Conservation (phyloP, 129 eudicot species). For the Cynara cardunculus region DNA sequence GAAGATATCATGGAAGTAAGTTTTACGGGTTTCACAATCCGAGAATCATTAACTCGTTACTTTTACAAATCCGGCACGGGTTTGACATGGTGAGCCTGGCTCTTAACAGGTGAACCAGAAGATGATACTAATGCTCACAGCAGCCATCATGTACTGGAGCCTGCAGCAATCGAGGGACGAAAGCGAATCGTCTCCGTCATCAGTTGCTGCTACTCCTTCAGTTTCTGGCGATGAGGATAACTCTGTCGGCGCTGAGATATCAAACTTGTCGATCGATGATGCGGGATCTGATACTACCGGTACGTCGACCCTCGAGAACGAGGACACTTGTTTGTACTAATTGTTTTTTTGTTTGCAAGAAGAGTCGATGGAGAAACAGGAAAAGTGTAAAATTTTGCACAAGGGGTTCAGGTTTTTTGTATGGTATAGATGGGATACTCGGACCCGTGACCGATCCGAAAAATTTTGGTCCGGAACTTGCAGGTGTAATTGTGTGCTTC, state of each 20-base stretch:
- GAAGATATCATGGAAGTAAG: conserved; percentile 91
- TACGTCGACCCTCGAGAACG: conserved; percentile 33
- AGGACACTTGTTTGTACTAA: conserved; percentile 11
- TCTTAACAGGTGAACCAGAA: conserved; percentile 76
- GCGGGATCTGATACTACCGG: conserved; percentile 35
- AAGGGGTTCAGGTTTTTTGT: not conserved
- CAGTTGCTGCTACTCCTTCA: conserved; percentile 29
- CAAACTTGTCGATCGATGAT: conserved; percentile 42
- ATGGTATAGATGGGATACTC: not conserved
- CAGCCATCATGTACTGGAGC: conserved; percentile 98
- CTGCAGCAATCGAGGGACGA: conserved; percentile 67
- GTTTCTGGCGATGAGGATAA: conserved; percentile 40
- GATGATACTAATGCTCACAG: conserved; percentile 88
- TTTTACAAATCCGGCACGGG: not conserved
- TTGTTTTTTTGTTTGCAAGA: not conserved
- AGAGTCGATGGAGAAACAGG: not conserved
- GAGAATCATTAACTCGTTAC: not conserved
- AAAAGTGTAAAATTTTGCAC: not conserved
- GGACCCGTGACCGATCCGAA: too few species aligned
- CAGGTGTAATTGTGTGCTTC: not conserved
- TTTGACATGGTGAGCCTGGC: not conserved
- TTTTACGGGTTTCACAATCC: not conserved
- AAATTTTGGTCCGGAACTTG: not conserved
- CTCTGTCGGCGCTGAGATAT: conserved; percentile 34
- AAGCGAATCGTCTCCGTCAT: conserved; percentile 36